Evolutionary conservation across 345 rosid genomes (phyloP), one percentile per base, ranked within the genome.

Genomic region (Citrus australasica): DNA sequence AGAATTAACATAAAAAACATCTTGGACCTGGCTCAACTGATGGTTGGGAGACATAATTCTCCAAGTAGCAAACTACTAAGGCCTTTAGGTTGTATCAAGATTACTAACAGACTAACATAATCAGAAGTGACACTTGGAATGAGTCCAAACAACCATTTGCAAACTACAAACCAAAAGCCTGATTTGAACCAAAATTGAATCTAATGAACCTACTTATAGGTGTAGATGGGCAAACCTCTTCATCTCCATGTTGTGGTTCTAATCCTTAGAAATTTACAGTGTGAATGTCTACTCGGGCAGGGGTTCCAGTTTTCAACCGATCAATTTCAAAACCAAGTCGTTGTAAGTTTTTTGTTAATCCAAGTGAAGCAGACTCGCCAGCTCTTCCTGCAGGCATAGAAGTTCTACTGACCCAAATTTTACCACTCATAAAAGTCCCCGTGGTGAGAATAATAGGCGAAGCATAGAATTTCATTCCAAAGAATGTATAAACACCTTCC

Each of bases 381-480:
- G 99, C 99, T 88, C 99, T 89, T 81, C 99, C 99, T 14, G 99
- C 97, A 60, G 94, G 90, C 94, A 95, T 91, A 66, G 94, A 92
- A 80, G 94, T 92, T 83, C 86, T 91, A 83, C 98, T 98, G 40
- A 95, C 94, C 98, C 99, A 95, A 58, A 95, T 92, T 86, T 93
- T 95, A 78, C 99, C 99, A 82, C 99, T 93, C 99, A 95, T 95
- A 81, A 95, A 93, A 80, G 99, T 95, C 59, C 99, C 98, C 76
- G 99, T 95, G 35, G 99, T 95, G 74, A 95, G 94, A 75, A 95
- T 83, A 78, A 93, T 91, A 46, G 98, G 89, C 79, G 98, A 82
- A 62, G 99, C 99, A 87, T 88, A 92, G 76, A 95, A 95, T 78
- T 87, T 91, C 99, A 95, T 93, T 79, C 98, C 98, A n/a, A 95